Percentiles rank a stretch among this genome's conserved stretches.
Conservation (phyloP, 805 yeast species). For the Teunomyces pallodes region DNA sequence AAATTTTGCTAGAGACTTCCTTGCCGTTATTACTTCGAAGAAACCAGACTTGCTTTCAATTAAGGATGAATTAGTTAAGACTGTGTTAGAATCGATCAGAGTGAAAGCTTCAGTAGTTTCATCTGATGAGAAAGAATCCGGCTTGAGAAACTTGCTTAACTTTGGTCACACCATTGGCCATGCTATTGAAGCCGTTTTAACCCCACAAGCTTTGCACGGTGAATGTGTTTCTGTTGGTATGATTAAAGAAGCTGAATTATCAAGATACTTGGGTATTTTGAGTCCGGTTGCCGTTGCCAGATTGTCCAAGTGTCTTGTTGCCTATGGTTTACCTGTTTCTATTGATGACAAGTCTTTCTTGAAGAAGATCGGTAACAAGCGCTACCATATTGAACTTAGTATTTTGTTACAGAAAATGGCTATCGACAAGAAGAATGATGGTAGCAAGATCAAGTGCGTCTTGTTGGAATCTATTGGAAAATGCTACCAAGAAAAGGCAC, state of each 20-base stretch:
- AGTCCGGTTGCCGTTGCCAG: constrained; percentile 94
- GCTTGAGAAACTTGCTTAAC: constrained; percentile 85
- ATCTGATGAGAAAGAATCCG: constrained; percentile 92
- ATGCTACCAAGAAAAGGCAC: constrained; percentile 86
- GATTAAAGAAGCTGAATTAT: constrained; percentile 89
- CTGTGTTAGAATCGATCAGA: constrained; percentile 80
- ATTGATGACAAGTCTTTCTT: constrained; percentile 66
- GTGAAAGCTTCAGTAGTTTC: constrained; percentile 95
- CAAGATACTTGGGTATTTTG: constrained; percentile 86
- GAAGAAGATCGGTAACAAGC: constrained; percentile 64
- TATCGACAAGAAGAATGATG: constrained; percentile 95
- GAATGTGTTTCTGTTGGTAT: constrained; percentile 99
- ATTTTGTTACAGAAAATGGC: constrained; percentile 79
- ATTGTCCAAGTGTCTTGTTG: constrained; percentile 73
- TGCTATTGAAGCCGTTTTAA: constrained; percentile 95
- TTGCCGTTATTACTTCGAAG: constrained; percentile 53
- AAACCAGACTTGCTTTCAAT: constrained; percentile 59
- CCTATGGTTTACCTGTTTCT: constrained; percentile 83
- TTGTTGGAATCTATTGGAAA: constrained; percentile 80
- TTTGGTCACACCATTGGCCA: constrained; percentile 98
- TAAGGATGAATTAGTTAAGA: constrained; percentile 67
- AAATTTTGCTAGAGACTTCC: constrained; percentile 64
- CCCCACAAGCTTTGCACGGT: constrained; percentile 96
- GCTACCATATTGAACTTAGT: constrained; percentile 67
- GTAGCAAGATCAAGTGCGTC: constrained; percentile 84